A percentile compares a stretch with the other conserved stretches of the same genome.
These are phyloP conservation scores for Coemansia sp. DNA, from an alignment of 192 early-diverging fungal species.

Conservation along the genomic window DNA sequence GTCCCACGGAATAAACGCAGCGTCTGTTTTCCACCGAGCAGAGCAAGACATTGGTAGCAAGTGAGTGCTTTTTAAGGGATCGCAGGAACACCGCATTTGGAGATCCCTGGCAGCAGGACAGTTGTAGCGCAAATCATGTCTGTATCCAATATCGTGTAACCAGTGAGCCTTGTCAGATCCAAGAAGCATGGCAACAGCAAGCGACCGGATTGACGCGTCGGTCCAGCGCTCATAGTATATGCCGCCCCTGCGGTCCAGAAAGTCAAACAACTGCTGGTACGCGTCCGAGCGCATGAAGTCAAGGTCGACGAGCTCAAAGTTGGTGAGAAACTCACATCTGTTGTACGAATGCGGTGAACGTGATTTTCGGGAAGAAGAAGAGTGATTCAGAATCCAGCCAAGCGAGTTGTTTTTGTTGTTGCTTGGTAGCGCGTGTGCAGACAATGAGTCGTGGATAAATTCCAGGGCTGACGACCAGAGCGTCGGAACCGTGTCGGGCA, in stretches of 20 bases:
- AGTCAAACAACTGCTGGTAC: slow-evolving; percentile 58
- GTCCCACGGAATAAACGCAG: neutral
- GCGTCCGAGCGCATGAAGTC: slow-evolving; percentile 61
- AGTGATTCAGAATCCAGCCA: slow-evolving; percentile 13
- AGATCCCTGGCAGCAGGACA: slow-evolving; percentile 57
- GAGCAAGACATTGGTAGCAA: slow-evolving; percentile 35
- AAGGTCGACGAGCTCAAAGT: slow-evolving; percentile 77
- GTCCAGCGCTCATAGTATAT: slow-evolving; percentile 57
- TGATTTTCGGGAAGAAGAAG: neutral
- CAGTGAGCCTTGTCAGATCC: slow-evolving; percentile 54
- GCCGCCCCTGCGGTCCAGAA: slow-evolving; percentile 52
- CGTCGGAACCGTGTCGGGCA: slow-evolving; percentile 10
- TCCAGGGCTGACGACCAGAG: slow-evolving; percentile 1
- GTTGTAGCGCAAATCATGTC: slow-evolving; percentile 58
- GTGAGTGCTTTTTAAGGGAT: slow-evolving; percentile 35
- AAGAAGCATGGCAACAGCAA: slow-evolving; percentile 61
- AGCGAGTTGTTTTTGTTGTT: slow-evolving; percentile 13
- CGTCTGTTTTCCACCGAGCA: slow-evolving; percentile 13
- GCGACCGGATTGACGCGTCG: slow-evolving; percentile 61
- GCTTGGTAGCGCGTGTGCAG: neutral
- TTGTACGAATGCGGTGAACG: slow-evolving; percentile 28
- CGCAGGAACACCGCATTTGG: slow-evolving; percentile 36
- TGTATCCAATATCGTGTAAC: slow-evolving; percentile 65
- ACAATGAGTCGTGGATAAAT: neutral
- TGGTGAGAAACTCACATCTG: slow-evolving; percentile 70